Evolutionary conservation across 371 early-diverging fungal species (phyloP).

Genomic region (Aphelidium insulamus): DNA sequence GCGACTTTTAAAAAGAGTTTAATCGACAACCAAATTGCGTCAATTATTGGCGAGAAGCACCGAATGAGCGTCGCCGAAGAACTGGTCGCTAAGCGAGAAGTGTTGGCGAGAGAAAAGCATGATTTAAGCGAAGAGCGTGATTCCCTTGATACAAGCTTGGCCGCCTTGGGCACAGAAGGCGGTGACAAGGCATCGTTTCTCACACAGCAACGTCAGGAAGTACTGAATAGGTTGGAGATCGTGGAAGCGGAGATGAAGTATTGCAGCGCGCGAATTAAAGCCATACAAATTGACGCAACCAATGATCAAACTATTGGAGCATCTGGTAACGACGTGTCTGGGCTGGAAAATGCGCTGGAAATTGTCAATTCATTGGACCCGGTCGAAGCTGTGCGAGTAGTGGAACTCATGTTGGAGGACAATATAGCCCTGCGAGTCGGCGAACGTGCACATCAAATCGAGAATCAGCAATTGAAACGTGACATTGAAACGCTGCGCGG

Average conservation of each 20-base stretch:
- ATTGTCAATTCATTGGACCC: too few relatives aligned
- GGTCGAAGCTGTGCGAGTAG: too few relatives aligned
- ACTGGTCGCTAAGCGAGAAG: slow-evolving; percentile 24
- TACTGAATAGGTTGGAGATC: slow-evolving; percentile 58
- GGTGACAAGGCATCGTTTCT: slow-evolving; percentile 24
- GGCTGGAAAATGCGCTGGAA: too few relatives aligned
- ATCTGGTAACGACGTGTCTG: too few relatives aligned
- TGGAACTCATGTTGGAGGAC: too few relatives aligned
- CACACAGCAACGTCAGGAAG: slow-evolving; percentile 33
- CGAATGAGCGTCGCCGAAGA: slow-evolving; percentile 18
- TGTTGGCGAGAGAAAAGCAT: slow-evolving; percentile 36
- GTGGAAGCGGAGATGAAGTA: slow-evolving; percentile 63
- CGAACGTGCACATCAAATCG: too few relatives aligned
- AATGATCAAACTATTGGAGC: too few relatives aligned
- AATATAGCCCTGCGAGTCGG: too few relatives aligned
- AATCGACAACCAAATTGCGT: slow-evolving; percentile 13
- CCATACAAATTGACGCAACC: slow-evolving; percentile 45
- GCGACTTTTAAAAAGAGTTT: slow-evolving; percentile 14
- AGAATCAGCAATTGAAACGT: too few relatives aligned
- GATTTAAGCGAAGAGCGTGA: slow-evolving; percentile 46
- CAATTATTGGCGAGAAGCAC: slow-evolving; percentile 12
- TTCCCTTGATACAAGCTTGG: slow-evolving; percentile 32
- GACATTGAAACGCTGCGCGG: too few relatives aligned
- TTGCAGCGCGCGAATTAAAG: slow-evolving; percentile 38
- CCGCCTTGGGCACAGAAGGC: slow-evolving; percentile 21